phyloP scores from a whole-genome alignment of 352 stramenopile species.

The Phytophthora tubulina region DNA sequence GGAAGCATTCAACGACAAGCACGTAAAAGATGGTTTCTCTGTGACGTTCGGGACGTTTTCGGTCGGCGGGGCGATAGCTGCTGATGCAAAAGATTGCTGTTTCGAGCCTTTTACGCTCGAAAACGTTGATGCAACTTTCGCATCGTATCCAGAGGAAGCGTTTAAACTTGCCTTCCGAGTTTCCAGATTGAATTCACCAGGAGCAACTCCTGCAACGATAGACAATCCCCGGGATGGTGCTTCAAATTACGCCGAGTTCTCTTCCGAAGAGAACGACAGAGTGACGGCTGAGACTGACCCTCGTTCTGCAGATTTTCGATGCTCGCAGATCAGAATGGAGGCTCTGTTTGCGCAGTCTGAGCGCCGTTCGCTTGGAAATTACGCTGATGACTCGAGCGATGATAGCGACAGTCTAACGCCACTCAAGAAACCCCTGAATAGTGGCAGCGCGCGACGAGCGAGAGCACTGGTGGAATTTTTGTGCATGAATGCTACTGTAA shows the following conservation, averaged over 20 bases:
- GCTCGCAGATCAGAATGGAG: slow-evolving; percentile 83
- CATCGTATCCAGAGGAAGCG: slow-evolving; percentile 47
- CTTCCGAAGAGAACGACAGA: slow-evolving; percentile 29
- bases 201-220: slow-evolving; percentile 6
- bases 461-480: slow-evolving; percentile 38
- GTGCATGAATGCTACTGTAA: slow-evolving; percentile 41
- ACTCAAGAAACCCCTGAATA: slow-evolving; percentile 36
- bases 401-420: slow-evolving; percentile 32
- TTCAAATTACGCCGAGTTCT: slow-evolving; percentile 11
- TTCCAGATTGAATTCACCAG: slow-evolving; percentile 35
- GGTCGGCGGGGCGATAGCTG: slow-evolving; percentile 37
- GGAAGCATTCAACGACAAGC: slow-evolving; percentile 63
- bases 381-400: slow-evolving; percentile 35
- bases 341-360: slow-evolving; percentile 68
- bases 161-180: slow-evolving; percentile 82
- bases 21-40: slow-evolving; percentile 62
- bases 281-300: slow-evolving; percentile 51
- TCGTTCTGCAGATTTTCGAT: slow-evolving; percentile 67
- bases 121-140: slow-evolving; percentile 43
- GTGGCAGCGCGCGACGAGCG: slow-evolving; percentile 18
- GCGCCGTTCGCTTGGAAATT: slow-evolving; percentile 16
- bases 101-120: slow-evolving; percentile 47
- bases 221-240: slow-evolving; percentile 1
- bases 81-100: slow-evolving; percentile 54
- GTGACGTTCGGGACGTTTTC: slow-evolving; percentile 73